Conservation (phyloP, 1,139 yeast species). For the Hemisphaericaspora subhashii region DNA sequence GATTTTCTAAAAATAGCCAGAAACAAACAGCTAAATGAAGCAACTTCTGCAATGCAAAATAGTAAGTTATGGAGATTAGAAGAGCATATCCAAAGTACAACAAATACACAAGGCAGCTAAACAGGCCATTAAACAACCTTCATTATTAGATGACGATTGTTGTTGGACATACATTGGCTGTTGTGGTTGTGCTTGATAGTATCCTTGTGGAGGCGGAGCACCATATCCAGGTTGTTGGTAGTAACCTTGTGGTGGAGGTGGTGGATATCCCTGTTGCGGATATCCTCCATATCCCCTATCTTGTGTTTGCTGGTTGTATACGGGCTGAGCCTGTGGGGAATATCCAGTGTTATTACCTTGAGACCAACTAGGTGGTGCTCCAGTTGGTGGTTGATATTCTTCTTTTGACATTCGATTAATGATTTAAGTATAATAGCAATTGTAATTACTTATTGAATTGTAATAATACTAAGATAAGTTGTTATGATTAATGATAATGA, state of each 20-base stretch:
- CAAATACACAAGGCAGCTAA: constrained; percentile 78
- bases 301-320: constrained; percentile 28
- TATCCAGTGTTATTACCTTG: constrained; percentile 16
- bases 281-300: constrained; percentile 40
- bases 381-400: constrained; percentile 42
- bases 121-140: constrained; percentile 66
- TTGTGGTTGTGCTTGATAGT: constrained; percentile 25
- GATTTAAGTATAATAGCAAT: no score
- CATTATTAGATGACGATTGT: constrained; percentile 32
- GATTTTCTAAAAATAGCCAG: neutral
- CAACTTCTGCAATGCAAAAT: neutral
- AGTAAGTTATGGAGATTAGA: no score
- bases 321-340: constrained; percentile 39
- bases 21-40: neutral
- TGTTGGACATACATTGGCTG: constrained; percentile 70
- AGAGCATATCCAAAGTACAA: constrained; percentile 67
- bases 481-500: neutral
- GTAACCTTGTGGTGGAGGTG: constrained; percentile 9
- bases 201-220: no score
- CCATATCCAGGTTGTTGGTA: constrained; percentile 13
- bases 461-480: neutral
- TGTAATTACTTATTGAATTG: neutral
- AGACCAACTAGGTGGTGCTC: constrained; percentile 49
- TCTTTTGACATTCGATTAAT: constrained; percentile 19
- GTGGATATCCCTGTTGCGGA: constrained; percentile 33